Conservation (phyloP, 768 basidiomycete genomes). For the Leucocoprinus sp. region DNA sequence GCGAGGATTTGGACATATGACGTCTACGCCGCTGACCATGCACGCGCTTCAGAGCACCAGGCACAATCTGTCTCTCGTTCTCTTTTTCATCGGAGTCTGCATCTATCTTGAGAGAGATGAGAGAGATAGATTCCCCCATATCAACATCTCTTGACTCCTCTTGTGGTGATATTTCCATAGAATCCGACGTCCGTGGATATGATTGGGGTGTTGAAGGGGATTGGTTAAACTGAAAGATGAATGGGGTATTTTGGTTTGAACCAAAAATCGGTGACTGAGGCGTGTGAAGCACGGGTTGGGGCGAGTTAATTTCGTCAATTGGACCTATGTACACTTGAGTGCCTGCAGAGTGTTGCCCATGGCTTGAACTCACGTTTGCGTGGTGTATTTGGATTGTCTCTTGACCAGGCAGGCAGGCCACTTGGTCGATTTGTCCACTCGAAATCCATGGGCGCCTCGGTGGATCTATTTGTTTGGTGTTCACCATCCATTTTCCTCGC, state of each 20-base stretch:
- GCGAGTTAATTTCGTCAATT: constrained; percentile 34
- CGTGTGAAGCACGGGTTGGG: constrained; percentile 30
- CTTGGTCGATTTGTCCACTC: constrained; percentile 67
- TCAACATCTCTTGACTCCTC: constrained; percentile 60
- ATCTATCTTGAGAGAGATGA: constrained; percentile 40
- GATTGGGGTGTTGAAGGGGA: constrained; percentile 37
- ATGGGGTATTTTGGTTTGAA: constrained; percentile 49
- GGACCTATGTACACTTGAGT: constrained; percentile 22
- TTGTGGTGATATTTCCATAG: constrained; percentile 46
- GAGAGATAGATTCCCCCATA: constrained; percentile 67
- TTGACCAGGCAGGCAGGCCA: constrained; percentile 53
- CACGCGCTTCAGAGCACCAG: constrained; percentile 58
- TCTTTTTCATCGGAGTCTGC: constrained; percentile 28
- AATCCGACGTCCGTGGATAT: constrained; percentile 61
- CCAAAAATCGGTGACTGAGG: constrained; percentile 50
- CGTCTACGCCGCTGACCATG: constrained; percentile 52
- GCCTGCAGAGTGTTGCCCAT: constrained; percentile 1
- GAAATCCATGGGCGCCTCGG: constrained; percentile 85
- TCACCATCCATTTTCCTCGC: constrained; percentile 13
- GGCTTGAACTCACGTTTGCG: constrained; percentile 52
- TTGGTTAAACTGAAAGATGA: constrained; percentile 48
- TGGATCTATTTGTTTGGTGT: constrained; percentile 39
- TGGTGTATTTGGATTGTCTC: constrained; percentile 44
- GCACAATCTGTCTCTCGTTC: constrained; percentile 41
- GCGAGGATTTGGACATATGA: constrained; percentile 20